Evolutionary conservation across 1,139 yeast species (phyloP), one percentile per base, ranked within the genome.

Genomic region (Hansenula lynferdii): DNA sequence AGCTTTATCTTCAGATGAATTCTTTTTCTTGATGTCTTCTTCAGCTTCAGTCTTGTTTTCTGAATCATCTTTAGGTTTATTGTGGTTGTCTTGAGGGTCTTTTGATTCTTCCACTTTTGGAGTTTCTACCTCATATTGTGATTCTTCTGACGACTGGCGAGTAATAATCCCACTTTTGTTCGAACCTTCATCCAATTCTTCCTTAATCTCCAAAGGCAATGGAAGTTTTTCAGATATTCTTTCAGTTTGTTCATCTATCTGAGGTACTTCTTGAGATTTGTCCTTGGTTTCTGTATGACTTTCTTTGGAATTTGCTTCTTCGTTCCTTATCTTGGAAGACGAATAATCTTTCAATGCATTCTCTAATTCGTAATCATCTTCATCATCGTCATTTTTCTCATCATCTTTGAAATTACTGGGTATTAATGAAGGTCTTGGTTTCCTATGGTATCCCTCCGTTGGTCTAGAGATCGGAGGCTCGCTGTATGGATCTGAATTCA

Each of bases 391-490:
- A 20, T 45, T 37, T 7, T 46, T 30, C 3, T 31, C 45, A 9
- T 44, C 49, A 37, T 48, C 48, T 26, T 44, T 50, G 38, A 48
- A 53, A 30, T 50, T 47, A 31, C 43, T 44, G 40, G 57, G 56
- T 47, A 53, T 51, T n/a, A 53, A 35, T 4, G 54, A 50, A 11
- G 55, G 52, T 24, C 44, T 45, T 14, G 39, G 21, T 22, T 30
- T 30, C 27, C 17, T 22, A 15, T 22, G 21, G 17, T 31, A 31
- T 12, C 34, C 34, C 17, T 31, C 28, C 12, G 22, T 16, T 11
- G 25, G 21, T 23, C 17, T 28, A 6, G 36, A 7, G 9, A n/a
- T 17, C 15, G 22, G 16, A 20, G 20, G 22, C 16, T 35, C 32
- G 8, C 17, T 15, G 14, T 22, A 24, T 4, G 32, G 18, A n/a